These are phyloP conservation scores for Adansonia madagascariensis DNA, from an alignment of 441 rosid genomes.

Conservation along the genomic window DNA sequence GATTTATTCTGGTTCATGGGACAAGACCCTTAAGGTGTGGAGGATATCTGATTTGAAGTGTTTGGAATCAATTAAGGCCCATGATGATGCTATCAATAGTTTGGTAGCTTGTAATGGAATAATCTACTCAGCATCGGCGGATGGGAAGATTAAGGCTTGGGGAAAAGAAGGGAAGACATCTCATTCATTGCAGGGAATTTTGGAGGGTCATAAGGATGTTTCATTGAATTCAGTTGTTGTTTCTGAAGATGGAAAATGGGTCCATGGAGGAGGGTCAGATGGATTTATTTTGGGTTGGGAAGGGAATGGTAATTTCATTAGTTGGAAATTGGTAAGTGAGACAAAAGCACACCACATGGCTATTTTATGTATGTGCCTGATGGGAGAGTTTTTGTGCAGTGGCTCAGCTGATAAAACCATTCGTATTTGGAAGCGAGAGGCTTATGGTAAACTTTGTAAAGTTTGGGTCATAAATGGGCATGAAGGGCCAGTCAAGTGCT, in stretches of 20 bases:
- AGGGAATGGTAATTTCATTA: slow-evolving; percentile 45
- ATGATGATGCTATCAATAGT: slow-evolving; percentile 81
- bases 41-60: slow-evolving; percentile 83
- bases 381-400: slow-evolving; percentile 65
- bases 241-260: slow-evolving; percentile 82
- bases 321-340: slow-evolving; percentile 72
- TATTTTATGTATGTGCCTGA: slow-evolving; percentile 71
- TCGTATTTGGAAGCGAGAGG: slow-evolving; percentile 73
- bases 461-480: slow-evolving; percentile 69
- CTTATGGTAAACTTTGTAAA: slow-evolving; percentile 54
- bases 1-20: slow-evolving; percentile 93
- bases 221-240: slow-evolving; percentile 76
- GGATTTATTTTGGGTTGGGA: slow-evolving; percentile 92
- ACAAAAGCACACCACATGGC: slow-evolving; percentile 72
- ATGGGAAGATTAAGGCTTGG: slow-evolving; percentile 77
- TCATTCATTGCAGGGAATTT: slow-evolving; percentile 67
- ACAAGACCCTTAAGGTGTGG: slow-evolving; percentile 88
- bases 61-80: slow-evolving; percentile 86
- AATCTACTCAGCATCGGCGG: slow-evolving; percentile 87
- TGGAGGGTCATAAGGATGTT: slow-evolving; percentile 75
- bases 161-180: slow-evolving; percentile 42
- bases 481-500: slow-evolving; percentile 87
- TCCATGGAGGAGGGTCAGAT: slow-evolving; percentile 85
- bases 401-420: slow-evolving; percentile 92
- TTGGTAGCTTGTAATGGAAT: slow-evolving; percentile 61